Evolutionary conservation across 2,329 filamentous ascomycete species (phyloP), one percentile per base, ranked within the genome.

Genomic region (Aspergillus neoniger): DNA sequence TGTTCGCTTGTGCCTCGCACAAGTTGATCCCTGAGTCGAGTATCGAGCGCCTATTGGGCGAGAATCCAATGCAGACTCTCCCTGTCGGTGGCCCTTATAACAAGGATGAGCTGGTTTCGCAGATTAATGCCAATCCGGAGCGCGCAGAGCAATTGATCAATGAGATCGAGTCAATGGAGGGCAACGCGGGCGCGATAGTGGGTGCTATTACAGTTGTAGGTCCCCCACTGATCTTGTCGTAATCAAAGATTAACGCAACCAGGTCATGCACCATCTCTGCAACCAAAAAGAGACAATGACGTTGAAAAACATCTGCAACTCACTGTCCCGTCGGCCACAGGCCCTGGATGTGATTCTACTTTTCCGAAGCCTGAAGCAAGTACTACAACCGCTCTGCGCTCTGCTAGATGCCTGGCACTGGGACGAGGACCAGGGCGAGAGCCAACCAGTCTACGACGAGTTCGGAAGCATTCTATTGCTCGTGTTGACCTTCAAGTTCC

Each of bases 1-100:
- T 96, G 43, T 95, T 96, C 65, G 88, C 94, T 0, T 99, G 95
- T 72, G 91, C 91, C 57, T 82, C 97, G 41, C 93, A 98, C 74
- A 87, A 88, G 0, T 81, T 99, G n/a, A 88, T 98, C 23, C 86
- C 88, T 0, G 88, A 92, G 65, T 83, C 86, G 36, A 90, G 89
- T 53, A 91, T 96, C 15, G 88, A 94, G 71, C 85, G 85, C 4
- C 84, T 99, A 9, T 79, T 97, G 2, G 92, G 92, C 4, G 92
- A 96, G 69, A 89, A 92, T 23, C 91, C 91, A 0, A 89, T 95
- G 80, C 88, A 91, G 65, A 90, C 88, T 39, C 80, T 93, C 52
- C 91, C 92, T 1, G 85, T 88, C 23, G 85, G 88, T 60, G 61
- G 61, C 4, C 56, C 61, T 6, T 92, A 92, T 67, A 83, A 85